These are phyloP conservation scores for Pueraria montana DNA, from an alignment of 306 rosid genomes.

Conservation along the genomic window DNA sequence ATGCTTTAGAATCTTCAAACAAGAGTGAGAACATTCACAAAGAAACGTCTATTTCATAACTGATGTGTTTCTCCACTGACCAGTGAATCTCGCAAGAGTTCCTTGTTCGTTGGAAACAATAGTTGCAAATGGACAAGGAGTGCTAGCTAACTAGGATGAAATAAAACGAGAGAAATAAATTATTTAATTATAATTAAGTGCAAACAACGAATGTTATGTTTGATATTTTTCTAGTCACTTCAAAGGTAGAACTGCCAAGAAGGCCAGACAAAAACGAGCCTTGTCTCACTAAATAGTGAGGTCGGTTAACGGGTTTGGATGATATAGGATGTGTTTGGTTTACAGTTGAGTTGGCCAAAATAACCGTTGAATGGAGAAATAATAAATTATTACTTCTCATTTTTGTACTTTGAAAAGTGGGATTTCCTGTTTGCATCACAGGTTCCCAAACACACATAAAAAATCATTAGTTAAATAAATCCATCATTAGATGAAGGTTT, in stretches of 20 bases:
- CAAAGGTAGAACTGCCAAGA: not conserved
- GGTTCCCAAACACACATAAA: too few relatives aligned
- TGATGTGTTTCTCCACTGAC: not conserved
- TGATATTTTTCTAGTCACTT: not conserved
- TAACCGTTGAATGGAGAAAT: too few relatives aligned
- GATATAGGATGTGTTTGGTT: too few relatives aligned
- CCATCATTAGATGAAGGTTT: not conserved
- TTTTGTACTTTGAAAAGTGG: too few relatives aligned
- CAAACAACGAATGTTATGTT: not conserved
- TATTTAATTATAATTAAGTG: not conserved
- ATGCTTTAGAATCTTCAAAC: not conserved
- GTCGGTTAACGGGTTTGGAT: not conserved
- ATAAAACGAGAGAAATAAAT: not conserved
- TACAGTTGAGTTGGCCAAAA: too few relatives aligned
- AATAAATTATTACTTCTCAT: too few relatives aligned
- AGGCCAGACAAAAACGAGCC: not conserved
- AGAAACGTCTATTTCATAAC: not conserved
- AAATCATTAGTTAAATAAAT: not conserved
- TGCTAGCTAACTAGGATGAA: not conserved
- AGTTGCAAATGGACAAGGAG: not conserved
- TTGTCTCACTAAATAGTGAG: too few relatives aligned
- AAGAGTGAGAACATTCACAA: conserved; percentile 6
- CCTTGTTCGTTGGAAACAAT: not conserved
- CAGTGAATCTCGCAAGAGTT: not conserved
- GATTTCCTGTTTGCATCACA: too few relatives aligned